Percentiles rank a stretch among this genome's conserved stretches.
Conservation (phyloP, 768 basidiomycete genomes). For the Rhodotorula toruloides region DNA sequence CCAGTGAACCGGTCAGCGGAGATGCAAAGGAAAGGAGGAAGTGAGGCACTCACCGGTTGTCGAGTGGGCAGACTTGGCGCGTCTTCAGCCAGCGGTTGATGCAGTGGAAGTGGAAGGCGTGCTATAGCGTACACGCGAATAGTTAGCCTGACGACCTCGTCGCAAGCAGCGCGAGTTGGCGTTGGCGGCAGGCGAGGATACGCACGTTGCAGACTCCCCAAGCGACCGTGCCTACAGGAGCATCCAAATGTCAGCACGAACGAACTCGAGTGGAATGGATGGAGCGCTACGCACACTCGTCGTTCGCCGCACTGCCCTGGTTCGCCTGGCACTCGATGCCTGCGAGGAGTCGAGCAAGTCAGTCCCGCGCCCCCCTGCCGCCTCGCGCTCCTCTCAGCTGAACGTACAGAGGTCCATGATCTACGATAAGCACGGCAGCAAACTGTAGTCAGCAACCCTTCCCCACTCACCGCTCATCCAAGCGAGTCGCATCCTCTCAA, state of each 20-base stretch:
- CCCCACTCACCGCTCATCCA: too few relatives aligned
- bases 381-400: background rate
- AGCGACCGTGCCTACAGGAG: slow-evolving; percentile 63
- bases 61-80: slow-evolving; percentile 85
- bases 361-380: too few relatives aligned
- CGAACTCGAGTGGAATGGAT: background rate
- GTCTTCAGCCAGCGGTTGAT: slow-evolving; percentile 99
- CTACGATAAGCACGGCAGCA: slow-evolving; percentile 49
- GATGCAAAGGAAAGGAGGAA: background rate
- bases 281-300: slow-evolving; percentile 59
- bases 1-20: background rate
- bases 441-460: slow-evolving; percentile 6
- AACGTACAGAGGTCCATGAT: slow-evolving; percentile 97
- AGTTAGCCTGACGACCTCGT: too few relatives aligned
- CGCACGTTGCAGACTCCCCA: slow-evolving; percentile 98
- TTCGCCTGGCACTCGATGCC: slow-evolving; percentile 99
- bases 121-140: slow-evolving; percentile 52
- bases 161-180: too few relatives aligned
- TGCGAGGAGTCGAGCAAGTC: slow-evolving; percentile 44
- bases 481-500: too few relatives aligned
- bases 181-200: slow-evolving; percentile 8
- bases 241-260: background rate
- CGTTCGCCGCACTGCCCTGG: slow-evolving; percentile 91
- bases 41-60: slow-evolving; percentile 54
- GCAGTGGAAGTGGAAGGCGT: slow-evolving; percentile 99